Percentiles rank a stretch among this genome's conserved stretches.
Conservation (phyloP, 352 stramenopile genomes). For the Phytophthora cryptogea region DNA sequence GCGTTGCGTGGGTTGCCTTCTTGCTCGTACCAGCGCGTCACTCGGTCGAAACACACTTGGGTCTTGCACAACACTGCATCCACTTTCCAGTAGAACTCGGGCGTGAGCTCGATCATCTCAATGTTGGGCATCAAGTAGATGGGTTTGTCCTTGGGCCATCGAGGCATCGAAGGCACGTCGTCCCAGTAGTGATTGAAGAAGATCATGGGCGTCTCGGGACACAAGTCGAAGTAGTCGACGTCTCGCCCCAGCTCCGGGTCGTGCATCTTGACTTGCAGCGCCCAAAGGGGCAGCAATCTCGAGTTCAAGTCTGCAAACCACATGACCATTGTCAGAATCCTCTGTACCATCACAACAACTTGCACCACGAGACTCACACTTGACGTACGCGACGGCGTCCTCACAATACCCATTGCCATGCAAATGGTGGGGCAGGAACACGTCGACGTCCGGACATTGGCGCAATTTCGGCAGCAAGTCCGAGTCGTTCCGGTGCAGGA, state of each 20-base stretch:
- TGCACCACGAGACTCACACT: constrained; percentile 43
- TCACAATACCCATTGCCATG: constrained; percentile 74
- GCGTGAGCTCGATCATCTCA: constrained; percentile 58
- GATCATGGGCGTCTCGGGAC: constrained; percentile 47
- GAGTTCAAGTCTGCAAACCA: constrained; percentile 38
- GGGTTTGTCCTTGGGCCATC: constrained; percentile 43
- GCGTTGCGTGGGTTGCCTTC: constrained; percentile 58
- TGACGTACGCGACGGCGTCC: constrained; percentile 62
- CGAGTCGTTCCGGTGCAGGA: constrained; percentile 40
- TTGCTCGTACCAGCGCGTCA: constrained; percentile 59
- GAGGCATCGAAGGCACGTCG: constrained; percentile 20
- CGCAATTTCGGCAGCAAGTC: constrained; percentile 52
- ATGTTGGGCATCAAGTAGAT: constrained; percentile 62
- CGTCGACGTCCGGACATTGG: constrained; percentile 59
- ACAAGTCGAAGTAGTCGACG: constrained; percentile 60
- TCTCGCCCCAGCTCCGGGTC: constrained; percentile 25
- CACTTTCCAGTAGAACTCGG: constrained; percentile 40
- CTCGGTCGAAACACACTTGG: constrained; percentile 38
- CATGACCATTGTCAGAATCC: constrained; percentile 1
- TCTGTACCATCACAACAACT: constrained; percentile 1
- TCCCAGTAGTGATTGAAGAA: constrained; percentile 73
- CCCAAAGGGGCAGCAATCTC: constrained; percentile 52
- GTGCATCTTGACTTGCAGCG: constrained; percentile 42
- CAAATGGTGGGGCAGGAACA: constrained; percentile 58
- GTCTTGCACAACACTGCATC: constrained; percentile 61